Base-by-base conservation (phyloP, 345 rosid genomes). In the Murraya paniculata region DNA sequence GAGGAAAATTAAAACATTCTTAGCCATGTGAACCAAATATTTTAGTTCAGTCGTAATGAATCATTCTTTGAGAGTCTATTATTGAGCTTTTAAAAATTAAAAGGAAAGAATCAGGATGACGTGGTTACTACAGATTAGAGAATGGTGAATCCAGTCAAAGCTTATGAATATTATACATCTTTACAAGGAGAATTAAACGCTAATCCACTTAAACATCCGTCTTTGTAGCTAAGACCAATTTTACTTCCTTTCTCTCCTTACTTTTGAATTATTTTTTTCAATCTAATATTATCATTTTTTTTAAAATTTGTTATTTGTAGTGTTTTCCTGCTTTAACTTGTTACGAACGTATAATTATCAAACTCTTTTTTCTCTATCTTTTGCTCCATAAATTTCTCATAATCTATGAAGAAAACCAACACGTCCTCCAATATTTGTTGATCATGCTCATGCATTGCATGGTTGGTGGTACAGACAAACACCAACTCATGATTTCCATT, bases 191-290 rank as follows among this genome's bases (percentile, higher is more conserved):
- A 9, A 55, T 53, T 33, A 64, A 76, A 55, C 73, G 79, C 72
- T 24, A 53, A 53, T 76, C 79, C 79, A 55, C 31, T 22, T 59
- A 60, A 58, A 45, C 13, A 4, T 50, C 72, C 79, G 38, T 18
- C 8, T 66, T 76, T 33, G 27, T 76, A 66, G 79, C 73, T 35
- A 8, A 4, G 73, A 67, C 79, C 79, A 27, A 16, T 76, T 76
- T 76, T 66, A 61, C 75, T 4, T 72, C 33, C 39, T 56, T 28
- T 72, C 55, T 65, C 48, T 24, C 41, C 11, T 61, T 16, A 6
- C 30, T 31, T 28, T 64, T 19, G 68, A 59, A 24, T 35, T 19
- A 53, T 18, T 21, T 39, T 1, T 36, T 45, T 39, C 24, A 25
- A 22, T n/a, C 58, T 16, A 57, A n/a, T 71, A 18, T 53, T 19